phyloP scores from a whole-genome alignment of 768 basidiomycete genomes.

The Hericium alpestre region DNA sequence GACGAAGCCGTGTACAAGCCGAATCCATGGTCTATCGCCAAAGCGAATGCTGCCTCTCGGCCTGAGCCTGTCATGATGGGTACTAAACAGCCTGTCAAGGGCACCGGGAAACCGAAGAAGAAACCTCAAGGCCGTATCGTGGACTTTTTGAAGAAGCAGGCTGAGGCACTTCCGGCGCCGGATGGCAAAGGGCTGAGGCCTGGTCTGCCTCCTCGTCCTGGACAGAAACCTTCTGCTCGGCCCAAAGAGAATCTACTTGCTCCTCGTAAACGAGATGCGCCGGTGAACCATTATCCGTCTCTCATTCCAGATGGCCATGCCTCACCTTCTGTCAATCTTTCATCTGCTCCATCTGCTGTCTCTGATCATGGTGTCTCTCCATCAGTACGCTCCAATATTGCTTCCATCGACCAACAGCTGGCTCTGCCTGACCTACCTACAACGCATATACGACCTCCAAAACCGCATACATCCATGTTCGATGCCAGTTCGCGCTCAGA shows the following conservation, averaged over 20 bases:
- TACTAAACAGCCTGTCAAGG: neutral
- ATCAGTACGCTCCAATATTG: too few relatives aligned
- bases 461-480: neutral
- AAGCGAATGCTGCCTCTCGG: slow-evolving; percentile 61
- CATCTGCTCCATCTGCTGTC: too few relatives aligned
- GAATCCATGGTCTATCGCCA: slow-evolving; percentile 76
- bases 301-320: too few relatives aligned
- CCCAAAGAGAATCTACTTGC: too few relatives aligned
- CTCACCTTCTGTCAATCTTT: too few relatives aligned
- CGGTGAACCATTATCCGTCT: too few relatives aligned
- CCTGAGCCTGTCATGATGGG: slow-evolving; percentile 1
- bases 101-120: slow-evolving; percentile 6
- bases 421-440: too few relatives aligned
- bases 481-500: too few relatives aligned
- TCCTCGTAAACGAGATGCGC: too few relatives aligned
- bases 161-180: slow-evolving; percentile 5
- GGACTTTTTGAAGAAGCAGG: slow-evolving; percentile 38
- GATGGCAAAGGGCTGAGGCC: slow-evolving; percentile 5
- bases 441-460: neutral
- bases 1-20: slow-evolving; percentile 57
- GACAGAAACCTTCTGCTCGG: neutral
- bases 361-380: too few relatives aligned
- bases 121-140: slow-evolving; percentile 26
- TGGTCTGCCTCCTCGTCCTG: neutral
- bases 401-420: too few relatives aligned